These are phyloP conservation scores for Mycena pura DNA, from an alignment of 768 basidiomycete species.

Conservation along the genomic window DNA sequence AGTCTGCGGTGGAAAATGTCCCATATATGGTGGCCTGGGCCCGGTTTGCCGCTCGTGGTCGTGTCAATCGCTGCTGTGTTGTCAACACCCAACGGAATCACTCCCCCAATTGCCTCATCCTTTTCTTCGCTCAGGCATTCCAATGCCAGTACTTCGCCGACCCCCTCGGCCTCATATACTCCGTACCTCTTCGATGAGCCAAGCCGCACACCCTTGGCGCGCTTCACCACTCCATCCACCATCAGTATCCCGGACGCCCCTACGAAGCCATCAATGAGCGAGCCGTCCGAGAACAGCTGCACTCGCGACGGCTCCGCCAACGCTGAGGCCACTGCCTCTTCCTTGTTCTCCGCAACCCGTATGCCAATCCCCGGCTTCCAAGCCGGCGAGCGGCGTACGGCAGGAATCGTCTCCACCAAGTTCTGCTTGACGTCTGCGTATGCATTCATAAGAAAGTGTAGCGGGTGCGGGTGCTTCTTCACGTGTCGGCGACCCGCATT, in stretches of 20 bases:
- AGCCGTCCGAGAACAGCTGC: conserved; percentile 26
- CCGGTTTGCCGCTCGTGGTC: background rate
- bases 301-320: conserved; percentile 13
- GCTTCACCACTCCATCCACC: background rate
- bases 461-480: conserved; percentile 12
- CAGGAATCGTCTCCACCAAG: conserved; percentile 9
- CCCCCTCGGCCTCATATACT: background rate
- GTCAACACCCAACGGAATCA: background rate
- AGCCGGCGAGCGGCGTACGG: background rate
- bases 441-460: conserved; percentile 5
- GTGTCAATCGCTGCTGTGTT: background rate
- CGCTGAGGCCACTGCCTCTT: conserved; percentile 7
- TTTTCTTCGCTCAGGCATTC: no score
- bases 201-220: background rate
- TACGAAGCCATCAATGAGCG: conserved; percentile 18
- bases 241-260: conserved; percentile 13
- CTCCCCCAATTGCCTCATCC: background rate
- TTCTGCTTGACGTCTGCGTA: background rate
- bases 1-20: no score
- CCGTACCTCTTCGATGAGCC: background rate
- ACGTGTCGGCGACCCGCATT: conserved; percentile 10
- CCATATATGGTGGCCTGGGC: background rate
- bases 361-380: background rate
- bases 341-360: conserved; percentile 9
- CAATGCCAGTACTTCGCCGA: no score